Base-by-base conservation (phyloP, 495 filamentous ascomycete genomes). In the Aspergillus ostianus region DNA sequence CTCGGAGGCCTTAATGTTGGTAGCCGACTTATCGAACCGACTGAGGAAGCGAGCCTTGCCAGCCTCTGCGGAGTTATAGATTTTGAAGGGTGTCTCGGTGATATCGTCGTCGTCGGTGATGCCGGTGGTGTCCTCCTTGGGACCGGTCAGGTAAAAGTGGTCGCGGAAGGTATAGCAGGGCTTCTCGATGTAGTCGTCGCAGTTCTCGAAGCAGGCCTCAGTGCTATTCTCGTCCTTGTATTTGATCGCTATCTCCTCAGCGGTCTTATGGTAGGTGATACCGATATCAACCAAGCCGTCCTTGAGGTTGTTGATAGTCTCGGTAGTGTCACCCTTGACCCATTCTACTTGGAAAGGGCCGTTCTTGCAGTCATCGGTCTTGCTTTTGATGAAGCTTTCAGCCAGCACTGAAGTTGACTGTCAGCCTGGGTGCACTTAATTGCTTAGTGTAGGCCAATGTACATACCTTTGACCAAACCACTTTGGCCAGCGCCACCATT, bases 1-100 rank as follows among this genome's bases (percentile, higher is more conserved):
- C 59, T 68, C 47, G 0, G 73, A 76, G n/a, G 80, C 79, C 52
- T 77, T 77, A 61, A 82, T 80, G 45, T 77, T 79, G 6, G 73
- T 77, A 0, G 78, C 77, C 6, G 75, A 78, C 56, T 78, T 80
- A 63, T 82, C 79, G 57, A 69, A 75, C 6, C 73, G 72, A 29
- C 56, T 58, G 46, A 82, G 70, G 50, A 78, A 80, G 13, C 70
- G 68, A 10, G 73, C 70, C n/a, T 50, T 61, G 4, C 49, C 65
- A 13, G 49, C 59, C 18, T 67, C 64, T 0, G 72, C 72, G 4
- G 69, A 57, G 5, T 58, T 57, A 52, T 67, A 72, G 4, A 80
- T 26, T 2, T 69, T 51, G 8, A 72, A 64, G 55, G 77, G 71
- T 51, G 70, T 68, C 3, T 59, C 59, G 7, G 58, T 47, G 36